Evolutionary conservation across 163 green algal species (phyloP).

Genomic region (Chlamydomonas reinhardtii): DNA sequence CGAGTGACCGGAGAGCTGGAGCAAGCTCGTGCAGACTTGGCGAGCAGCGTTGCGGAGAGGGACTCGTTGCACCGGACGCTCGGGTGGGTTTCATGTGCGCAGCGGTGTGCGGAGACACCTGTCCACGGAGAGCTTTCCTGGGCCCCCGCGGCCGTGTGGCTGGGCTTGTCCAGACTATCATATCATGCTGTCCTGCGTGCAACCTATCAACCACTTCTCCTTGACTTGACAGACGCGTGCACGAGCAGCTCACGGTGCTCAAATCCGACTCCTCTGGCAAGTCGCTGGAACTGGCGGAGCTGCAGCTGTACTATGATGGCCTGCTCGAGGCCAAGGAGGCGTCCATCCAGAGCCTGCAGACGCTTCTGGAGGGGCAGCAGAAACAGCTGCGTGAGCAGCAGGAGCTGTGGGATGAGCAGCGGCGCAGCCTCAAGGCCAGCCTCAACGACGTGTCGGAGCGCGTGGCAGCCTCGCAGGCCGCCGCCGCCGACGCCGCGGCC

Average conservation of each 20-base stretch:
- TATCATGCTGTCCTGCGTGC: no score
- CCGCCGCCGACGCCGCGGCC: neutral
- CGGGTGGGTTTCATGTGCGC: neutral
- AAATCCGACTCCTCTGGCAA: neutral
- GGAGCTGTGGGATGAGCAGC: constrained; percentile 45
- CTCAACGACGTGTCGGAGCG: constrained; percentile 24
- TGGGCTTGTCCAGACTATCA: no score
- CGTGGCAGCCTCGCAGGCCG: neutral
- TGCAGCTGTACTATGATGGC: constrained; percentile 50
- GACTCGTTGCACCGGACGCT: constrained; percentile 42
- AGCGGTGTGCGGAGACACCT: no score
- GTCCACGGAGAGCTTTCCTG: no score
- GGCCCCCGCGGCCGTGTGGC: no score
- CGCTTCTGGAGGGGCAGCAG: constrained; percentile 49
- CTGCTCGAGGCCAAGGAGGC: constrained; percentile 58
- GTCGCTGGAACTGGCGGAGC: constrained; percentile 19
- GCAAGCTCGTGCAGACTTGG: neutral
- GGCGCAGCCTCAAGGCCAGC: constrained; percentile 34
- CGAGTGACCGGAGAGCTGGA: constrained; percentile 20
- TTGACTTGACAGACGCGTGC: neutral
- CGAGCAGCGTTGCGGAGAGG: neutral
- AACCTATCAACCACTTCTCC: no score
- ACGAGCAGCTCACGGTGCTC: constrained; percentile 24
- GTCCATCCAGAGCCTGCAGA: constrained; percentile 50
- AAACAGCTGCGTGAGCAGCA: constrained; percentile 13